Conservation (phyloP, 2,329 filamentous ascomycete genomes). For the Bipolaris cookei region DNA sequence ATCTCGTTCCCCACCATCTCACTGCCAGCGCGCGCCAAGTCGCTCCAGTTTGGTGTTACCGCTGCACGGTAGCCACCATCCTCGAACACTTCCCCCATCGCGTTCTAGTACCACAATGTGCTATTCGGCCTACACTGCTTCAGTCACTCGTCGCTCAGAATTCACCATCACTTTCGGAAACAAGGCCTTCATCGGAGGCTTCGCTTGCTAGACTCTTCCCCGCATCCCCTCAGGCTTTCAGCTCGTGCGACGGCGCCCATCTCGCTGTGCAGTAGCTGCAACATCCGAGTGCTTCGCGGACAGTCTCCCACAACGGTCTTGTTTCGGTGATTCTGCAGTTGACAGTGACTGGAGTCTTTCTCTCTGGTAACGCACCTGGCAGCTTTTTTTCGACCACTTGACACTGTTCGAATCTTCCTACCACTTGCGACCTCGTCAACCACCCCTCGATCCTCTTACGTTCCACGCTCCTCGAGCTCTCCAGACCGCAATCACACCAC, state of each 20-base stretch:
- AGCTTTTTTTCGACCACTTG: constrained; percentile 42
- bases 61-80: constrained; percentile 32
- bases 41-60: constrained; percentile 39
- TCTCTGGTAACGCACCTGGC: constrained; percentile 42
- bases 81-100: constrained; percentile 38
- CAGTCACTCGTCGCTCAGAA: constrained; percentile 54
- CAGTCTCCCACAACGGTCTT: constrained; percentile 47
- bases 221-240: constrained; percentile 43
- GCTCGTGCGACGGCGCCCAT: constrained; percentile 41
- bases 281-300: constrained; percentile 48
- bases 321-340: constrained; percentile 53
- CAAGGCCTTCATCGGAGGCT: constrained; percentile 50
- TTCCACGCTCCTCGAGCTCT: constrained; percentile 21
- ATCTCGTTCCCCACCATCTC: background rate
- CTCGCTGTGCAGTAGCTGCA: constrained; percentile 44
- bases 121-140: constrained; percentile 44
- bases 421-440: constrained; percentile 42
- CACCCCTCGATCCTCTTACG: constrained; percentile 30
- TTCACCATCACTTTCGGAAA: constrained; percentile 45
- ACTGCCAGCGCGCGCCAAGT: constrained; percentile 17
- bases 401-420: constrained; percentile 39
- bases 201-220: constrained; percentile 46
- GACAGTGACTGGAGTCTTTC: constrained; percentile 52
- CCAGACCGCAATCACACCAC: constrained; percentile 21
- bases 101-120: constrained; percentile 45